Conservation (phyloP, 2,329 filamentous ascomycete species). For the Zymoseptoria ardabiliae region DNA sequence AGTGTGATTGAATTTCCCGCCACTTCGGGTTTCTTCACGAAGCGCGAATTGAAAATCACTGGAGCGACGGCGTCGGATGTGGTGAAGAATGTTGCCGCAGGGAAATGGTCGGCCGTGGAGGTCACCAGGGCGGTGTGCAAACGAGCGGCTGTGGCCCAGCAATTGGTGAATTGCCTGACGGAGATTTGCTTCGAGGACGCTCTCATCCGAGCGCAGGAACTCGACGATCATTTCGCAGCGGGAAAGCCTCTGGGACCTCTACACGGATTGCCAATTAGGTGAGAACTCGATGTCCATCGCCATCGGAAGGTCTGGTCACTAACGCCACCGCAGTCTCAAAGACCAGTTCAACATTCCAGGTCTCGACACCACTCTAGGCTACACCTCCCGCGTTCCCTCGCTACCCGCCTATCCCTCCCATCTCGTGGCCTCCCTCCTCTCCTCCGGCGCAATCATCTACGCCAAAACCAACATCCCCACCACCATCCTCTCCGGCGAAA, state of each 20-base stretch:
- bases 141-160: conserved; percentile 42
- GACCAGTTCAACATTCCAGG: conserved; percentile 23
- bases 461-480: conserved; percentile 49
- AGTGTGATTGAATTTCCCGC: conserved; percentile 17
- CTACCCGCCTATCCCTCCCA: conserved; percentile 41
- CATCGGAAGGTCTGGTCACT: conserved; percentile 49
- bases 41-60: conserved; percentile 47
- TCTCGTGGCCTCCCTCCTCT: conserved; percentile 16
- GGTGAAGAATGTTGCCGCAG: conserved; percentile 7
- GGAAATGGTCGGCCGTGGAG: conserved; percentile 8
- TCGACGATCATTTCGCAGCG: conserved; percentile 18
- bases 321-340: conserved; percentile 17
- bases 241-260: conserved; percentile 17
- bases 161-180: conserved; percentile 41
- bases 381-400: conserved; percentile 32
- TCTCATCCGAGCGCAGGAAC: conserved; percentile 17
- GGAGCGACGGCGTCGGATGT: conserved; percentile 35
- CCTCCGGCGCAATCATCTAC: conserved; percentile 18
- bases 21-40: conserved; percentile 7
- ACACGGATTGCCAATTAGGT: conserved; percentile 51
- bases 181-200: conserved; percentile 40
- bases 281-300: conserved; percentile 49
- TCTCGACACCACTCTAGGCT: conserved; percentile 11
- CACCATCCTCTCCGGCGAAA: conserved; percentile 35
- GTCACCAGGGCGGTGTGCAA: conserved; percentile 38